phyloP scores from a whole-genome alignment of 805 yeast genomes.

The Wickerhamomyces bovis region DNA sequence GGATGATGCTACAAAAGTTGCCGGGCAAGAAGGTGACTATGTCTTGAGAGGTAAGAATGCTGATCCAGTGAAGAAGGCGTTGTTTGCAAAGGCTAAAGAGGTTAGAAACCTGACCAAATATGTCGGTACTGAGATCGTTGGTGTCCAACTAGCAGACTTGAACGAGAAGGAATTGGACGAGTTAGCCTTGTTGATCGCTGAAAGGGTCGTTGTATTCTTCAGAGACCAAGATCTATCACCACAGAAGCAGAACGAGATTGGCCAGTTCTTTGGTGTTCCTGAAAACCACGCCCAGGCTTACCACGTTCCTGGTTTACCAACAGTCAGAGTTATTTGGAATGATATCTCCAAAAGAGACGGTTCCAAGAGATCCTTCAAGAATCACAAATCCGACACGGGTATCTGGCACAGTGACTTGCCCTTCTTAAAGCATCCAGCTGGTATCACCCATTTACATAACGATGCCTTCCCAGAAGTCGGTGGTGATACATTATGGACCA shows the following conservation, averaged over 20 bases:
- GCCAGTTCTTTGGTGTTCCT: slow-evolving; percentile 39
- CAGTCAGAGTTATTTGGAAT: slow-evolving; percentile 32
- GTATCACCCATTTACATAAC: slow-evolving; percentile 43
- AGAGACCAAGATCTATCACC: slow-evolving; percentile 58
- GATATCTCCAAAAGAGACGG: slow-evolving; percentile 26
- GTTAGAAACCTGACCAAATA: slow-evolving; percentile 1
- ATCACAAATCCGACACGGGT: slow-evolving; percentile 20
- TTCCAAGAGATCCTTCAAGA: slow-evolving; percentile 4
- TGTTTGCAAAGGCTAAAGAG: slow-evolving; percentile 1
- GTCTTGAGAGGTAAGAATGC: slow-evolving; percentile 4
- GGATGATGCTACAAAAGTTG: slow-evolving; percentile 33
- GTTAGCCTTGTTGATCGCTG: slow-evolving; percentile 60
- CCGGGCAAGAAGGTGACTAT: slow-evolving; percentile 13
- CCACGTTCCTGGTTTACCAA: slow-evolving; percentile 22
- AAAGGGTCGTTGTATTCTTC: slow-evolving; percentile 63
- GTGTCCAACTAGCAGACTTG: slow-evolving; percentile 53
- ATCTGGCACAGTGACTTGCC: slow-evolving; percentile 47
- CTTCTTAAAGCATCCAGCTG: slow-evolving; percentile 50
- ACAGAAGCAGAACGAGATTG: slow-evolving; percentile 36
- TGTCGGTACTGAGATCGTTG: slow-evolving; percentile 41
- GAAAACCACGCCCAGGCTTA: slow-evolving; percentile 35
- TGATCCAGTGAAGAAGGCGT: slow-evolving; percentile 2
- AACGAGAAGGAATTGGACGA: slow-evolving; percentile 55
- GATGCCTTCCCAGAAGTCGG: slow-evolving; percentile 43
- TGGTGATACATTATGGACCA: slow-evolving; percentile 49